Base-by-base conservation (phyloP, 1,284 basidiomycete genomes). In the Naganishia liquefaciens region DNA sequence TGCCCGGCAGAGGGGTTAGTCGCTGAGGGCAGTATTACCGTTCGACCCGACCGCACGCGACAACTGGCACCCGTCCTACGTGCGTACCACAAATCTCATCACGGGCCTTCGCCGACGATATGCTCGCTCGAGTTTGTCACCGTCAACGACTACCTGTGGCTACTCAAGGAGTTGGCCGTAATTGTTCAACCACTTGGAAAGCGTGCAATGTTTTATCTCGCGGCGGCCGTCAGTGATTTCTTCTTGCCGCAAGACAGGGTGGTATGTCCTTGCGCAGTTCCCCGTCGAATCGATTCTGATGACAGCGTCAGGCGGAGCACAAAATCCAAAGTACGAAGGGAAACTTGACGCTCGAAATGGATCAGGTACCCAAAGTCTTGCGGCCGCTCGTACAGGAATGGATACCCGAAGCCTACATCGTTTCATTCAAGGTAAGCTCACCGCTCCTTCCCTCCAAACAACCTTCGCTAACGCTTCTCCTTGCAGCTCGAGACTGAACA, bases 281-380 rank as follows among this genome's bases (percentile, higher is more conserved):
- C 15, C 19, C 27, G 19, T 64, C 40, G 55, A 23, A 13, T 51
- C 39, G 19, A 49, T 39, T 6, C 28, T 49, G 19, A 30, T 65
- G 11, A 49, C 39, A 23, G 11, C 9, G 30, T 5, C 13, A 96
- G 92, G 90, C 92, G 2, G 91, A 93, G 79, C 95, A 99, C 81
- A 99, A 99, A 81, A 98, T 99, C 51, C 95, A 99, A 76, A 96
- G 92, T 0, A 90, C 90, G 23, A 93, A 95, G 76, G 93, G 93
- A 2, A 93, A 89, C 69, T 80, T 99, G 40, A 85, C 88, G 47
- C 90, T 99, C 68, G 93, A 97, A 77, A 98, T 99, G 94, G 95
- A 99, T 76, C 93, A 97, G 77, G 94, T 98, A 0, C 95, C 96
- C 9, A 99, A 99, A 79, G 89, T 98, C 43, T 80, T 99, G 51